phyloP scores from a whole-genome alignment of 805 yeast genomes.

The Nakazawaea anatomiae region DNA sequence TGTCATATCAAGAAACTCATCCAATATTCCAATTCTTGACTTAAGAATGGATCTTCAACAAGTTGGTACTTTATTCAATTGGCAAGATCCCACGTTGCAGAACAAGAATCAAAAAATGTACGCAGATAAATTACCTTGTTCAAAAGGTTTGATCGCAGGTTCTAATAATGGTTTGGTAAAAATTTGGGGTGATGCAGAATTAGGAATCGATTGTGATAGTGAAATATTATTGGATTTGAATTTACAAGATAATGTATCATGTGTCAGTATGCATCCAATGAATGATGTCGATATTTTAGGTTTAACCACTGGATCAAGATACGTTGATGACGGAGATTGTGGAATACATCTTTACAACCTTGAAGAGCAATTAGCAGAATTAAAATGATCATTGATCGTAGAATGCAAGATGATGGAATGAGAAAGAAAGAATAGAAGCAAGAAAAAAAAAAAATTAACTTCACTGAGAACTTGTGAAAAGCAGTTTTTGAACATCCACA shows the following conservation, averaged over 20 bases:
- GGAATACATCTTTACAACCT: not conserved
- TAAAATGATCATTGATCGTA: not conserved
- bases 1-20: conserved; percentile 23
- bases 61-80: conserved; percentile 10
- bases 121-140: conserved; percentile 16
- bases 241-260: conserved; percentile 12
- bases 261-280: not conserved
- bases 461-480: conserved; percentile 2
- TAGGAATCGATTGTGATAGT: conserved; percentile 11
- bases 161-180: conserved; percentile 14
- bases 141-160: conserved; percentile 24
- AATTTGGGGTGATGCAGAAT: conserved; percentile 10
- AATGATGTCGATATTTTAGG: not conserved
- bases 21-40: conserved; percentile 28
- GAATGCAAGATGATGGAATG: not conserved
- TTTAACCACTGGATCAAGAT: not conserved
- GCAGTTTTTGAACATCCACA: conserved; percentile 4
- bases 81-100: conserved; percentile 1
- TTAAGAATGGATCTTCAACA: conserved; percentile 21
- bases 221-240: conserved; percentile 11
- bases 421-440: no score
- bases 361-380: not conserved
- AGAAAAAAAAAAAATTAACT: not conserved
- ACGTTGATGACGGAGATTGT: not conserved
- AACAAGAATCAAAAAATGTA: conserved; percentile 18